Conservation (phyloP, 225 moss, liverwort and hornwort species). For the Asterella californica region DNA sequence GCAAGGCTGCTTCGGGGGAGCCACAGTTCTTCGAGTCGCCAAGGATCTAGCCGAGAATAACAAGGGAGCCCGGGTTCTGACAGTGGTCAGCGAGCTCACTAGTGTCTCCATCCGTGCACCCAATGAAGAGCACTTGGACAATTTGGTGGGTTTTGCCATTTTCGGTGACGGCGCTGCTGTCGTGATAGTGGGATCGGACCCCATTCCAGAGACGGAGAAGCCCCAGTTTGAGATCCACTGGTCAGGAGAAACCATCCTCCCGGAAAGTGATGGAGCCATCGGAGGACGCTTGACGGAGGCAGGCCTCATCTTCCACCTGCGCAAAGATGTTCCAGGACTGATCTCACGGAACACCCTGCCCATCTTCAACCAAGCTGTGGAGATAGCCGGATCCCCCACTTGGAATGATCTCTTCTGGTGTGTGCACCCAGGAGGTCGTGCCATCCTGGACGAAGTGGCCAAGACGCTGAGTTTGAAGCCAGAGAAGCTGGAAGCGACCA, state of each 20-base stretch:
- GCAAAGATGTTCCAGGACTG: conserved; percentile 9
- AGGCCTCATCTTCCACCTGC: conserved; percentile 17
- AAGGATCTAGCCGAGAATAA: conserved; percentile 39
- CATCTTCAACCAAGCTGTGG: background rate
- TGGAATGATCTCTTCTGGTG: conserved; percentile 21
- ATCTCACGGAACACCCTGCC: conserved; percentile 9
- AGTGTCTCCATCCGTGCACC: conserved; percentile 29
- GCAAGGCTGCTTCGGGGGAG: no score
- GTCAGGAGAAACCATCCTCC: no score
- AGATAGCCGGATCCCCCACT: background rate
- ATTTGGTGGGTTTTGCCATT: conserved; percentile 32
- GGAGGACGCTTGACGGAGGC: conserved; percentile 23
- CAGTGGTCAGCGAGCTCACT: conserved; percentile 23
- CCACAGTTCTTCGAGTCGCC: conserved; percentile 38
- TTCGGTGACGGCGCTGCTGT: conserved; percentile 34
- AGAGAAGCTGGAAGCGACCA: conserved; percentile 12
- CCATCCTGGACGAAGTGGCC: conserved; percentile 18
- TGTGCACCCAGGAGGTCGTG: background rate
- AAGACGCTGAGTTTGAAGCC: conserved; percentile 9
- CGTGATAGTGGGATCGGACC: conserved; percentile 24
- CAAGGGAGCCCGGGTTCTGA: conserved; percentile 16
- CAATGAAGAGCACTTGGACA: conserved; percentile 20
- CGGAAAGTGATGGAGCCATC: conserved; percentile 29
- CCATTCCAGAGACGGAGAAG: conserved; percentile 15
- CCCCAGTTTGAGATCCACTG: conserved; percentile 7